Evolutionary conservation across 768 basidiomycete species (phyloP).

Genomic region (Phanerochaete sordida): DNA sequence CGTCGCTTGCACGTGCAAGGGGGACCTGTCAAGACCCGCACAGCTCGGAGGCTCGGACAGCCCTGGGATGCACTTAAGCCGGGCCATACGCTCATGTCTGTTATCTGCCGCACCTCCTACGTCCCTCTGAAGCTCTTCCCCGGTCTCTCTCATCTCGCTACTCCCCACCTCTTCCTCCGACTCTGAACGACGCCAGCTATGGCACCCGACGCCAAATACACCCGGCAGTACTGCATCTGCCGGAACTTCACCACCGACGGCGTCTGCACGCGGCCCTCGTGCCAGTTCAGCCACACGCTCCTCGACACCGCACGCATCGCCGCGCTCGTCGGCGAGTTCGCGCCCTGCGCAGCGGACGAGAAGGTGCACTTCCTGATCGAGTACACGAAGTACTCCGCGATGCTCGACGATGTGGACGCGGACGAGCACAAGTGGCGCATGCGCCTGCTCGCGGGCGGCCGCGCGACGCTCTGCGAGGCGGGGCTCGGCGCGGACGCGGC

Average conservation of each 20-base stretch:
- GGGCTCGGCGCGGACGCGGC: conserved; percentile 2
- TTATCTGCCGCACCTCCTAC: neutral
- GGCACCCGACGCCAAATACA: neutral
- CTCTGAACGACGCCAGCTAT: neutral
- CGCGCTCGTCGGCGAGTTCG: conserved; percentile 6
- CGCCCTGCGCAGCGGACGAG: neutral
- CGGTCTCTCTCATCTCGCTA: too few relatives aligned
- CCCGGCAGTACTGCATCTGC: conserved; percentile 7
- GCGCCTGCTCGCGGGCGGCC: conserved; percentile 6
- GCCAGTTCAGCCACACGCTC: conserved; percentile 11
- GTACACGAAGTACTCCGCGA: conserved; percentile 11
- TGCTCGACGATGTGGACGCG: neutral
- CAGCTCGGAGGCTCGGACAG: neutral
- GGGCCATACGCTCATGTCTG: neutral
- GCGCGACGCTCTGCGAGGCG: conserved; percentile 7
- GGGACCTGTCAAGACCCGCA: neutral
- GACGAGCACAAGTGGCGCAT: conserved; percentile 9
- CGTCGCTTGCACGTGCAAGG: neutral
- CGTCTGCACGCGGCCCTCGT: neutral
- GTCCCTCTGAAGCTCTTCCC: neutral
- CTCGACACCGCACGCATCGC: conserved; percentile 7
- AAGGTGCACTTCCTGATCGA: conserved; percentile 11
- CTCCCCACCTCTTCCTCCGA: neutral
- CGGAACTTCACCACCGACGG: neutral
- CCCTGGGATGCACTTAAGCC: neutral